Percentiles rank a stretch among this genome's conserved stretches.
phyloP scores from a whole-genome alignment of 257 asterid genomes.

The Ilex asprella region DNA sequence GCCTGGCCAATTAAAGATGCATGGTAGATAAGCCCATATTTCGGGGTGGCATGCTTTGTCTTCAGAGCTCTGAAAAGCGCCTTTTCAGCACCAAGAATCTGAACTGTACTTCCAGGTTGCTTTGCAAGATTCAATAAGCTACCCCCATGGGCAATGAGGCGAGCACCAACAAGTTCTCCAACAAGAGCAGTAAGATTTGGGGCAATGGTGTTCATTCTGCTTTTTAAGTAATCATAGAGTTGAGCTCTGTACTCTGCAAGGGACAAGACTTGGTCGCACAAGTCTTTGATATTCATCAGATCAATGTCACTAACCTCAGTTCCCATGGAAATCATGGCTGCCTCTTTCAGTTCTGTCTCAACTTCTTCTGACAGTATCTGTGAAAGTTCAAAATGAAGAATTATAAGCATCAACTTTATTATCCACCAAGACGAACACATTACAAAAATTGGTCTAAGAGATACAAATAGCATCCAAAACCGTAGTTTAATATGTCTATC shows the following conservation, averaged over 20 bases:
- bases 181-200: conserved; percentile 91
- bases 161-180: conserved; percentile 95
- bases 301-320: conserved; percentile 89
- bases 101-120: conserved; percentile 96
- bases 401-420: not conserved
- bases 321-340: conserved; percentile 88
- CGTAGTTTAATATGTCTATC: too few relatives aligned
- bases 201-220: conserved; percentile 91
- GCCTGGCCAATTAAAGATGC: conserved; percentile 94
- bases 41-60: conserved; percentile 88
- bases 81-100: conserved; percentile 91
- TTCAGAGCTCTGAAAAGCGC: conserved; percentile 88
- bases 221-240: conserved; percentile 67
- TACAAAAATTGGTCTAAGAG: too few relatives aligned
- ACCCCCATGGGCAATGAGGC: conserved; percentile 92
- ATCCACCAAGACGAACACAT: not conserved
- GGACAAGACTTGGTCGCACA: conserved; percentile 81
- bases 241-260: conserved; percentile 85
- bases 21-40: conserved; percentile 85
- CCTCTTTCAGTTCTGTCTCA: conserved; percentile 78
- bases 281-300: conserved; percentile 71
- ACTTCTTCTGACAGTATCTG: conserved; percentile 75
- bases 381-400: not conserved
- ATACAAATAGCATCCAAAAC: too few relatives aligned
- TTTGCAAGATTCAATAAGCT: conserved; percentile 84